phyloP scores from a whole-genome alignment of 352 stramenopile species.

The Globisporangium polare region DNA sequence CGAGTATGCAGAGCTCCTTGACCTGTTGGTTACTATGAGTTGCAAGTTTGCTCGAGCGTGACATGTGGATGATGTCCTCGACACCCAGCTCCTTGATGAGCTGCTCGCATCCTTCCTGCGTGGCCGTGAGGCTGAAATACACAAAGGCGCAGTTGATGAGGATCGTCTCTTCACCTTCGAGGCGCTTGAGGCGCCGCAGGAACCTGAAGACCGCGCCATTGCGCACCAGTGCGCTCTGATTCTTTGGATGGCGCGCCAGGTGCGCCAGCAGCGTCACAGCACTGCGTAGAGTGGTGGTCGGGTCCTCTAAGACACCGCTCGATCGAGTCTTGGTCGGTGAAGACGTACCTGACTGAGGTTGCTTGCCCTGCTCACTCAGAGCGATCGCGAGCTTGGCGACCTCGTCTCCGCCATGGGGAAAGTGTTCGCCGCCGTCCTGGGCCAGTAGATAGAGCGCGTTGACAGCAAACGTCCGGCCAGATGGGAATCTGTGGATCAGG shows the following conservation, averaged over 20 bases:
- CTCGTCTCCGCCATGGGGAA: constrained; percentile 62
- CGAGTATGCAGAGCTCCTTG: constrained; percentile 68
- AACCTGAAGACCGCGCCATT: constrained; percentile 60
- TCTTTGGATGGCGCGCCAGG: constrained; percentile 51
- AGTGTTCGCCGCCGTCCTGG: constrained; percentile 34
- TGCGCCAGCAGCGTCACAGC: constrained; percentile 59
- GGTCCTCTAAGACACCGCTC: background rate
- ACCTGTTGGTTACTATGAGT: constrained; percentile 38
- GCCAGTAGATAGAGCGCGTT: constrained; percentile 57
- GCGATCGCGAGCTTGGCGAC: constrained; percentile 40
- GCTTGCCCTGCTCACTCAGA: constrained; percentile 29
- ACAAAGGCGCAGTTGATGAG: constrained; percentile 70
- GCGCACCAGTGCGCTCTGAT: constrained; percentile 46
- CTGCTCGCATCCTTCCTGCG: constrained; percentile 64
- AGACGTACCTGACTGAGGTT: background rate
- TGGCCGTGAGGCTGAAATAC: constrained; percentile 58
- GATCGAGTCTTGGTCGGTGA: too few relatives aligned
- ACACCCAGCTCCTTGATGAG: constrained; percentile 71
- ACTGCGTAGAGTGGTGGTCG: constrained; percentile 22
- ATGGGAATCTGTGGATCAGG: constrained; percentile 40
- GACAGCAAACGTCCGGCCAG: constrained; percentile 37
- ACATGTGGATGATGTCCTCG: constrained; percentile 66
- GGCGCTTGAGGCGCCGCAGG: constrained; percentile 40
- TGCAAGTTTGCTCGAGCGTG: constrained; percentile 31
- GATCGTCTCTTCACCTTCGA: constrained; percentile 41